Conservation (phyloP, 1,284 basidiomycete species). For the Macrocybe sp. region DNA sequence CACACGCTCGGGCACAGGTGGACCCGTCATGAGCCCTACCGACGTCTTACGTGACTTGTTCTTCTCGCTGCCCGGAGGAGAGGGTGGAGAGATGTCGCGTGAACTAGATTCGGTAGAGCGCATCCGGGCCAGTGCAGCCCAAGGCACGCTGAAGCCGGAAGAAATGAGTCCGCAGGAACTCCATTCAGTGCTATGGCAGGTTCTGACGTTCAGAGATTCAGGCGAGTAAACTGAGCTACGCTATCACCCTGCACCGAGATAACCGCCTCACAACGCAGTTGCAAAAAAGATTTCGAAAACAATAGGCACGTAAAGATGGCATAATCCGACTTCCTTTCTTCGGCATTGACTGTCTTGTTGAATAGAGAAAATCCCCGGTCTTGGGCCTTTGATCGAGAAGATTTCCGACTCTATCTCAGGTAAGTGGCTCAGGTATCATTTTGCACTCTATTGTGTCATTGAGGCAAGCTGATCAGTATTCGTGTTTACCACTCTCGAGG, state of each 20-base stretch:
- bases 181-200: conserved; percentile 80
- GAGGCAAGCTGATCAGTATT: conserved; percentile 45
- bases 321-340: neutral
- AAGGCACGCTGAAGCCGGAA: conserved; percentile 55
- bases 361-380: conserved; percentile 66
- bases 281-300: conserved; percentile 85
- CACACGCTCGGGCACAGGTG: conserved; percentile 32
- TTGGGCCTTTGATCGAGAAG: conserved; percentile 75
- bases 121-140: conserved; percentile 45
- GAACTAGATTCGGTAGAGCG: conserved; percentile 76
- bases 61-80: conserved; percentile 58
- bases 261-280: conserved; percentile 30
- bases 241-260: conserved; percentile 2
- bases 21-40: conserved; percentile 26
- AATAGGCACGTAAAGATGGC: conserved; percentile 48
- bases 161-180: conserved; percentile 89
- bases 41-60: conserved; percentile 50
- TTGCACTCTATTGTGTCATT: neutral
- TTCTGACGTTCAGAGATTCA: conserved; percentile 82
- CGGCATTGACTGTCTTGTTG: too few relatives aligned
- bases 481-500: conserved; percentile 76
- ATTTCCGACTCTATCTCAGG: conserved; percentile 72
- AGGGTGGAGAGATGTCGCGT: conserved; percentile 54
- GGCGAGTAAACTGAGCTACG: conserved; percentile 29
- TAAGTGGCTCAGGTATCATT: conserved; percentile 18